These are phyloP conservation scores for Talaromyces sp. DNA, from an alignment of 2,329 filamentous ascomycete genomes.

Conservation along the genomic window DNA sequence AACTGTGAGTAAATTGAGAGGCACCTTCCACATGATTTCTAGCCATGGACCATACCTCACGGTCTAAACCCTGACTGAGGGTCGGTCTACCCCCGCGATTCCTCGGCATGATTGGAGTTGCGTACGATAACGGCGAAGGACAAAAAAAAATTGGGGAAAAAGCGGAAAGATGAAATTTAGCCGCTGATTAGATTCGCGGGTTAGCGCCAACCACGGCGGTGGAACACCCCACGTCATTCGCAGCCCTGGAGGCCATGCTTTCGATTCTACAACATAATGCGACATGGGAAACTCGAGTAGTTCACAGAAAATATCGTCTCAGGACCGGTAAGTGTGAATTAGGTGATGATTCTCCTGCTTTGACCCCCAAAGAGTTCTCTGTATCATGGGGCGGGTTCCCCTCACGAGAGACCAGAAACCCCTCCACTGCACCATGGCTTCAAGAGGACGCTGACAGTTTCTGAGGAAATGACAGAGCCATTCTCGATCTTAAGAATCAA, in stretches of 20 bases:
- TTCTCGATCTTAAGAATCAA: conserved; percentile 96
- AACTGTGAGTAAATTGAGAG: conserved; percentile 5
- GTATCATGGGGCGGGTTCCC: conserved; percentile 3
- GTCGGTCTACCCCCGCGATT: conserved; percentile 49
- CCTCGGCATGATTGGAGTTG: conserved; percentile 38
- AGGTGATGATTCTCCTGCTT: not conserved
- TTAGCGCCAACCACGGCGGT: conserved; percentile 44
- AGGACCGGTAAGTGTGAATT: conserved; percentile 74
- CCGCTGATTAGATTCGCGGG: conserved; percentile 12
- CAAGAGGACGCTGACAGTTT: not conserved
- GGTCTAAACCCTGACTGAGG: conserved; percentile 62
- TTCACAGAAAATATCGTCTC: conserved; percentile 68
- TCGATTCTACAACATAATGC: conserved; percentile 24
- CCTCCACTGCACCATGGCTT: not conserved
- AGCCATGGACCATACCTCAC: conserved; percentile 53
- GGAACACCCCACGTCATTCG: conserved; percentile 58
- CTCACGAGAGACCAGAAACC: conserved; percentile 24
- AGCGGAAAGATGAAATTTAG: conserved; percentile 15
- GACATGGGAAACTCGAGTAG: conserved; percentile 68
- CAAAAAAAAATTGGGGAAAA: conserved; percentile 25
- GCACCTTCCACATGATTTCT: conserved; percentile 10
- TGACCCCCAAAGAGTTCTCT: not conserved
- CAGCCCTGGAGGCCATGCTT: not conserved
- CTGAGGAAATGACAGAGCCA: conserved; percentile 64
- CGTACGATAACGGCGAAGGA: conserved; percentile 12